phyloP scores from a whole-genome alignment of 164 flowering plant species.

The Liriodendron chinense region DNA sequence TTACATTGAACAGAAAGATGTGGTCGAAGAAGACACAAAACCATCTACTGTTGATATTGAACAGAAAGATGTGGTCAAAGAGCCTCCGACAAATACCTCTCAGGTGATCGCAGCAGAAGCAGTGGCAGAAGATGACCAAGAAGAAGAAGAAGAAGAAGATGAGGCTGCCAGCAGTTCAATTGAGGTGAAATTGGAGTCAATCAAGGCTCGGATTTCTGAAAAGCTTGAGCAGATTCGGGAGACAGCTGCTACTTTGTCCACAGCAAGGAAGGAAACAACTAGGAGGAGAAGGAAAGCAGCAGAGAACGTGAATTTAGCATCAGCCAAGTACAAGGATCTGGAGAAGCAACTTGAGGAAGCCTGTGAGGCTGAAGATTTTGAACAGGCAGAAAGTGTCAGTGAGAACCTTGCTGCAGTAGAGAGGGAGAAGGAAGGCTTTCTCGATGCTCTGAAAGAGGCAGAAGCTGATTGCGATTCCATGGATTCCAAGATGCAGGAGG shows the following conservation, averaged over 20 bases:
- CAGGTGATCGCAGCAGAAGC: not conserved
- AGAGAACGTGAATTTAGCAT: slow-evolving; percentile 38
- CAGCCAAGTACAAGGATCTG: slow-evolving; percentile 38
- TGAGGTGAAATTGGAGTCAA: slow-evolving; percentile 25
- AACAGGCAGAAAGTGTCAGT: slow-evolving; percentile 69
- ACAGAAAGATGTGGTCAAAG: not conserved
- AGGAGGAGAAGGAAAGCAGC: slow-evolving; percentile 55
- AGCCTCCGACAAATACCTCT: not conserved
- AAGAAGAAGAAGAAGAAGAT: slow-evolving; percentile 1
- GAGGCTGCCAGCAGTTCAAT: slow-evolving; percentile 6
- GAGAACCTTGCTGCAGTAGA: slow-evolving; percentile 62
- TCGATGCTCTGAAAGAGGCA: slow-evolving; percentile 42
- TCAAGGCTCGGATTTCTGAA: slow-evolving; percentile 34
- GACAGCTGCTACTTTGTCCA: slow-evolving; percentile 38
- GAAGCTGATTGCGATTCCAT: slow-evolving; percentile 54
- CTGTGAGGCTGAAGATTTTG: slow-evolving; percentile 79
- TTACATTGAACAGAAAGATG: not conserved
- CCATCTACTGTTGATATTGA: not conserved
- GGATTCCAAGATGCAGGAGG: slow-evolving; percentile 56
- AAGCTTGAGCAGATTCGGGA: slow-evolving; percentile 41
- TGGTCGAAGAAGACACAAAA: not conserved
- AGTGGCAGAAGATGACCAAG: not conserved
- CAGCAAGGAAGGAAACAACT: slow-evolving; percentile 46
- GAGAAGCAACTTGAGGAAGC: slow-evolving; percentile 71
- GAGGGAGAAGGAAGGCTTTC: slow-evolving; percentile 35